Conservation (phyloP, 768 basidiomycete species). For the Imleria badia region DNA sequence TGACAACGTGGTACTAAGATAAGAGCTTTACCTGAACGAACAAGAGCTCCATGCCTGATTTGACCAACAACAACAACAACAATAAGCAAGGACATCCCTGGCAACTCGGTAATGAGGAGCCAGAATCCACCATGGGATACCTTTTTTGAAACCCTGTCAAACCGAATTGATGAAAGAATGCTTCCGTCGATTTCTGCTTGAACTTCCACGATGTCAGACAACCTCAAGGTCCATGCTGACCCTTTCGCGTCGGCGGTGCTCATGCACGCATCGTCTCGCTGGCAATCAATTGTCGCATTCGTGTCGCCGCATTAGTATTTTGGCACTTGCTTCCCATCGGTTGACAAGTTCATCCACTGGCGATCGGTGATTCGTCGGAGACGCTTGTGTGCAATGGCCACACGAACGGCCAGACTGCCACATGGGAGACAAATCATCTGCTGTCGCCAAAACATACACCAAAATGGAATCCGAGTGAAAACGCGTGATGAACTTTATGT, state of each 20-base stretch:
- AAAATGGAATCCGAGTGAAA: too few relatives aligned
- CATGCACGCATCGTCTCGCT: background rate
- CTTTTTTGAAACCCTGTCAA: too few relatives aligned
- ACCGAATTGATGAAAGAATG: background rate
- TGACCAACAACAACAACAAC: too few relatives aligned
- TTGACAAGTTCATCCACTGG: background rate
- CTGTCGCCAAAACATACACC: background rate
- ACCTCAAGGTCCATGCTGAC: background rate
- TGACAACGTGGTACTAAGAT: too few relatives aligned
- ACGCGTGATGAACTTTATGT: background rate
- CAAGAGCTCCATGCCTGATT: too few relatives aligned
- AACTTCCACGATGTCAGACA: background rate
- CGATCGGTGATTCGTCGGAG: background rate
- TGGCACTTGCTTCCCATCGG: constrained; percentile 14
- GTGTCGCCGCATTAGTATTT: background rate
- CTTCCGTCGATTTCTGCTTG: background rate
- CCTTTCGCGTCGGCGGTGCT: background rate
- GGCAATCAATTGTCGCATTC: background rate
- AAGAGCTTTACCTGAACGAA: too few relatives aligned
- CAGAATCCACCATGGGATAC: too few relatives aligned
- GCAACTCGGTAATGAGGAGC: too few relatives aligned
- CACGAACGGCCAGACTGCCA: background rate
- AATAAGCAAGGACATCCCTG: too few relatives aligned
- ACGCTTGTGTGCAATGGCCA: background rate
- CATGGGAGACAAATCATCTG: background rate